Evolutionary conservation across 192 early-diverging fungal species (phyloP).

Genomic region (Chytriomyces hyalinus): DNA sequence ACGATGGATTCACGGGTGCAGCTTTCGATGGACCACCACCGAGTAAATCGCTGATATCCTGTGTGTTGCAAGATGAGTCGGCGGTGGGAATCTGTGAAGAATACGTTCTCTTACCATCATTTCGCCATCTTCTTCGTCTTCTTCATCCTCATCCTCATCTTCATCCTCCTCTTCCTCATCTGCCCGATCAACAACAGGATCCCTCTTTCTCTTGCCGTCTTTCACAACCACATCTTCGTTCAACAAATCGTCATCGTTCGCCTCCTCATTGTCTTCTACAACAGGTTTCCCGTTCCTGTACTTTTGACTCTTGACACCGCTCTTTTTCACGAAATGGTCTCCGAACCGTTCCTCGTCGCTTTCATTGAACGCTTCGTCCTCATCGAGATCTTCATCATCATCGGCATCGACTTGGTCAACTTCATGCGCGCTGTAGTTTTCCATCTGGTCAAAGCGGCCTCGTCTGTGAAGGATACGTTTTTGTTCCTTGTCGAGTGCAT

Average conservation of each 20-base stretch:
- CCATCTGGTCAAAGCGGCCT: conserved; percentile 21
- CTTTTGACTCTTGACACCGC: conserved; percentile 22
- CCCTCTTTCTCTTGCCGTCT: conserved; percentile 34
- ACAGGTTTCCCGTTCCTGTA: conserved; percentile 27
- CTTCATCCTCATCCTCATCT: conserved; percentile 46
- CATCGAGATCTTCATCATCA: conserved; percentile 94
- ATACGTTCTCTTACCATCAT: conserved; percentile 57
- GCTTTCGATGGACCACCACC: conserved; percentile 11
- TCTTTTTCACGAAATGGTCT: conserved; percentile 61
- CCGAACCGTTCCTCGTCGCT: conserved; percentile 85
- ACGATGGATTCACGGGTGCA: conserved; percentile 17
- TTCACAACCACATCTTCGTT: conserved; percentile 35
- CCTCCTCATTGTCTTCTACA: conserved; percentile 4
- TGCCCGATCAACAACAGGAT: conserved; percentile 38
- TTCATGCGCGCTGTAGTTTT: conserved; percentile 67
- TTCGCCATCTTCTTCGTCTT: conserved; percentile 52
- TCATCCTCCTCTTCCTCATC: conserved; percentile 41
- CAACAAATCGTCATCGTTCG: conserved; percentile 15
- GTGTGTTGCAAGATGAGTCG: conserved; percentile 1
- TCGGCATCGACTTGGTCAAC: conserved; percentile 78
- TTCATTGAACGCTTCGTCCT: conserved; percentile 88
- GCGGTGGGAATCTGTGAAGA: neutral
- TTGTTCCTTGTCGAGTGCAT: neutral
- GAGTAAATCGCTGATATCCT: conserved; percentile 22
- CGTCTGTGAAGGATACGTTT: neutral